phyloP scores from a whole-genome alignment of 1,284 basidiomycete genomes.

The Mixia osmundae region DNA sequence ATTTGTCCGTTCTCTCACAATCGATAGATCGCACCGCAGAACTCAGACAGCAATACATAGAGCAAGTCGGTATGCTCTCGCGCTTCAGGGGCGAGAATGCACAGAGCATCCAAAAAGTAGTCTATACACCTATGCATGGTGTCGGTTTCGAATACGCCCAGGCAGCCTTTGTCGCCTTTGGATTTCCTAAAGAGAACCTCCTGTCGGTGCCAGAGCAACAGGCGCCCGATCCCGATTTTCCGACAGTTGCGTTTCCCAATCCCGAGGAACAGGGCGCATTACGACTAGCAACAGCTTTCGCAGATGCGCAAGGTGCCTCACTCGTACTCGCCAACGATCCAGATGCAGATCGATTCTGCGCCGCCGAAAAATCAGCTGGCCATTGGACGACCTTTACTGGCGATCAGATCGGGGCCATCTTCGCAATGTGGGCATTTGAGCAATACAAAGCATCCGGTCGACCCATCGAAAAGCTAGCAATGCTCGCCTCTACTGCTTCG shows the following conservation, averaged over 20 bases:
- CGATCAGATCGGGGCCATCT: conserved; percentile 53
- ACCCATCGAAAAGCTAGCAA: conserved; percentile 44
- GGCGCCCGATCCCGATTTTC: conserved; percentile 52
- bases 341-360: conserved; percentile 56
- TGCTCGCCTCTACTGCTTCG: conserved; percentile 66
- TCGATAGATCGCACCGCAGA: conserved; percentile 35
- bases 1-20: conserved; percentile 25
- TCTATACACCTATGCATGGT: conserved; percentile 70
- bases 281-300: conserved; percentile 39
- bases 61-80: conserved; percentile 20
- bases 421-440: conserved; percentile 38
- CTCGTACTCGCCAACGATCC: conserved; percentile 67
- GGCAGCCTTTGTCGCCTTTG: conserved; percentile 34
- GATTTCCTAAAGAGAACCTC: conserved; percentile 24
- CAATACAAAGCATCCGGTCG: conserved; percentile 36
- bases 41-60: conserved; percentile 33
- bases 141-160: conserved; percentile 42
- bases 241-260: conserved; percentile 59
- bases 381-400: conserved; percentile 53
- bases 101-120: conserved; percentile 28
- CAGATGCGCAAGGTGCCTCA: conserved; percentile 28
- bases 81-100: conserved; percentile 21
- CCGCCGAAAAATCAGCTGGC: conserved; percentile 39
- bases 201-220: conserved; percentile 12
- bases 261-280: conserved; percentile 51